Percentiles rank a stretch among this genome's conserved stretches.
These are phyloP conservation scores for Hapsidospora chrysogenum DNA, from an alignment of 495 filamentous ascomycete genomes.

Conservation along the genomic window DNA sequence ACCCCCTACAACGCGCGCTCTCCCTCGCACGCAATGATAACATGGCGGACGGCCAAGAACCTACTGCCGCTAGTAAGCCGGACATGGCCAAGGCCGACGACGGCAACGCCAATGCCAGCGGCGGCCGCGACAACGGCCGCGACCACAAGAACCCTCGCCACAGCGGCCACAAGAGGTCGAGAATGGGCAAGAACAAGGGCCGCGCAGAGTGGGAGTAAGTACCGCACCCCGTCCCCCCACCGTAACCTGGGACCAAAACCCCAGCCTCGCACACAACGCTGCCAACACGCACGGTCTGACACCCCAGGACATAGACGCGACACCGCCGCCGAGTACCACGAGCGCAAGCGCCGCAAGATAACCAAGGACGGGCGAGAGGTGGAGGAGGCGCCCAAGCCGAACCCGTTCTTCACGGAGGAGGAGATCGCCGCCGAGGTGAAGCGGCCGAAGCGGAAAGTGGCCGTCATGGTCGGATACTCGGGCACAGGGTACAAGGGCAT, in stretches of 20 bases:
- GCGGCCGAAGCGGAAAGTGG: conserved; percentile 87
- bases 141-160: conserved; percentile 15
- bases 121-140: conserved; percentile 2
- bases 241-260: too few relatives aligned
- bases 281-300: conserved; percentile 1
- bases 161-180: conserved; percentile 19
- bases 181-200: conserved; percentile 46
- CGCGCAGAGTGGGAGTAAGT: conserved; percentile 47
- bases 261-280: background rate
- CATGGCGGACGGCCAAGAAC: conserved; percentile 1
- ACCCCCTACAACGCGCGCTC: too few relatives aligned
- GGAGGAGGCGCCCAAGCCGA: conserved; percentile 19
- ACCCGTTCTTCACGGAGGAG: conserved; percentile 28
- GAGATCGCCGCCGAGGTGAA: conserved; percentile 75
- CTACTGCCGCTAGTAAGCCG: background rate
- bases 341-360: conserved; percentile 33
- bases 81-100: background rate
- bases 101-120: conserved; percentile 21
- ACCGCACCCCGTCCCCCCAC: conserved; percentile 1
- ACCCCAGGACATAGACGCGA: conserved; percentile 30
- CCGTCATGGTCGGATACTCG: conserved; percentile 85
- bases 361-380: conserved; percentile 25
- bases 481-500: conserved; percentile 97
- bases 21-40: conserved; percentile 2
- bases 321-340: conserved; percentile 37